Conservation (phyloP, 495 filamentous ascomycete species). For the Penicillium bialowiezense region DNA sequence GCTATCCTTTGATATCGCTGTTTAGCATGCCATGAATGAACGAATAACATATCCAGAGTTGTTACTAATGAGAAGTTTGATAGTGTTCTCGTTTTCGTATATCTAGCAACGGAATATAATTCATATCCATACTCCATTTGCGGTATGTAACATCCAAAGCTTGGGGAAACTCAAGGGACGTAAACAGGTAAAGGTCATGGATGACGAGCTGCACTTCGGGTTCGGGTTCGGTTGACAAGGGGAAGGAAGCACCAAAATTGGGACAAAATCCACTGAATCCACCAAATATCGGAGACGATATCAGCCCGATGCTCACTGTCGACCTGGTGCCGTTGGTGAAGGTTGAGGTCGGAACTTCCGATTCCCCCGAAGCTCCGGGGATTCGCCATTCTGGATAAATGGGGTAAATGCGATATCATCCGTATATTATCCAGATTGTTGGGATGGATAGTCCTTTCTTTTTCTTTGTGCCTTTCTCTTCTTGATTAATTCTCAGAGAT, state of each 20-base stretch:
- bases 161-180: neutral
- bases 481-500: neutral
- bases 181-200: neutral
- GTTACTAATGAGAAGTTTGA: too few species aligned
- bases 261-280: neutral
- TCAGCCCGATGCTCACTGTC: neutral
- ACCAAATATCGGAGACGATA: neutral
- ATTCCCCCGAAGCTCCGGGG: slow-evolving; percentile 17
- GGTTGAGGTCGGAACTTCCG: slow-evolving; percentile 17
- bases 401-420: slow-evolving; percentile 1
- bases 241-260: neutral
- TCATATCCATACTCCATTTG: neutral
- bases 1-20: too few species aligned
- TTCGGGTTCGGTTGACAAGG: neutral
- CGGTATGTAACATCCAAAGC: too few species aligned
- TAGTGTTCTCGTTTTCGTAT: too few species aligned
- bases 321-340: neutral
- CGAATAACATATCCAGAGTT: too few species aligned
- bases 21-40: too few species aligned
- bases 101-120: too few species aligned
- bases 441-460: neutral
- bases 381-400: slow-evolving; percentile 1
- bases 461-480: neutral
- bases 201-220: neutral
- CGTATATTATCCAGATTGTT: neutral